phyloP scores from a whole-genome alignment of 768 basidiomycete genomes.

The Leucocoprinus birnbaumii region DNA sequence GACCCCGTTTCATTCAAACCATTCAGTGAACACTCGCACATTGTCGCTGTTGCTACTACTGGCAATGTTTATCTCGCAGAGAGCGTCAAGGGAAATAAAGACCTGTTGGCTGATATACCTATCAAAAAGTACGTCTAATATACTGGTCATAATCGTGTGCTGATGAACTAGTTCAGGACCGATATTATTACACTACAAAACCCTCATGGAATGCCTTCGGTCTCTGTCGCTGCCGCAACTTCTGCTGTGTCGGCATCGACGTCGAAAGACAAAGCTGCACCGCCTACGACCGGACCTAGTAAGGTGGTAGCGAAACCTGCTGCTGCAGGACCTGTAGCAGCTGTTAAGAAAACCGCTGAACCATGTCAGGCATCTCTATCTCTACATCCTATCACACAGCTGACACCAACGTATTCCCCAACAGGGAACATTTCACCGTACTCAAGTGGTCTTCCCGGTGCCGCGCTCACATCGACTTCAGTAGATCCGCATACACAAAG shows the following conservation, averaged over 20 bases:
- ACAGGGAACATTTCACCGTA: constrained; percentile 93
- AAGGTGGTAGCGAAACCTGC: constrained; percentile 31
- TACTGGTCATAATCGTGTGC: no score
- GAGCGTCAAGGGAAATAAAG: constrained; percentile 80
- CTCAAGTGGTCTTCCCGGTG: constrained; percentile 86
- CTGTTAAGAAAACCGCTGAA: constrained; percentile 51
- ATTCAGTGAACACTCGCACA: constrained; percentile 94
- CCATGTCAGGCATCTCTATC: constrained; percentile 56
- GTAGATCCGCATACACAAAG: constrained; percentile 68
- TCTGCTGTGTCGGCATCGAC: constrained; percentile 17
- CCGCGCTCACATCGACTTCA: constrained; percentile 91
- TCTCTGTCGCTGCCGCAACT: constrained; percentile 36
- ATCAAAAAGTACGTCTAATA: constrained; percentile 69
- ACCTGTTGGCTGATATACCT: constrained; percentile 80
- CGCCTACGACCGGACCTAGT: constrained; percentile 24
- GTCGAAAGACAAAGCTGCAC: constrained; percentile 16
- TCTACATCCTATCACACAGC: not conserved
- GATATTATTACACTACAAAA: constrained; percentile 96
- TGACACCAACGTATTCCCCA: not conserved
- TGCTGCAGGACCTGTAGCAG: constrained; percentile 29
- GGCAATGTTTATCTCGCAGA: constrained; percentile 95
- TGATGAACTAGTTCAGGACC: no score
- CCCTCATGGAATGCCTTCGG: constrained; percentile 71
- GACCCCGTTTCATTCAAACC: constrained; percentile 98
- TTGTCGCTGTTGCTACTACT: constrained; percentile 85